Evolutionary conservation across 2,329 filamentous ascomycete species (phyloP).

Genomic region (Gnomoniopsis smithogilvyi): DNA sequence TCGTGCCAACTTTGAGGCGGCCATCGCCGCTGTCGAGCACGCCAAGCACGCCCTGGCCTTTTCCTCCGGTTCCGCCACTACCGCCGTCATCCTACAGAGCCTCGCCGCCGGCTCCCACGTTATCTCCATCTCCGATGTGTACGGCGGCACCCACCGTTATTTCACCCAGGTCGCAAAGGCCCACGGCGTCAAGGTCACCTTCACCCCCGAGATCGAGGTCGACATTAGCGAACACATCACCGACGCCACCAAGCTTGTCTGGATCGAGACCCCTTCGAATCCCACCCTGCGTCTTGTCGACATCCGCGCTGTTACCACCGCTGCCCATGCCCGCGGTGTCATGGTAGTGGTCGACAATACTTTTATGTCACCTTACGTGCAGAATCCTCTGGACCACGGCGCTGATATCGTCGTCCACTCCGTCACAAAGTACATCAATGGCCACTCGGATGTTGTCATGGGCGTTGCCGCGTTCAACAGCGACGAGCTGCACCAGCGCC

Average conservation of each 20-base stretch:
- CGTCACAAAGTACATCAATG: conserved; percentile 99
- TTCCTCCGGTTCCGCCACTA: conserved; percentile 89
- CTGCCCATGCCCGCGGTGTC: conserved; percentile 84
- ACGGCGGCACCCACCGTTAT: conserved; percentile 96
- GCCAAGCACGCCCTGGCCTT: conserved; percentile 92
- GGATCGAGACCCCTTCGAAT: conserved; percentile 96
- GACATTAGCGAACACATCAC: conserved; percentile 84
- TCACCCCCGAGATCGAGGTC: conserved; percentile 87
- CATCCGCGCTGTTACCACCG: conserved; percentile 77
- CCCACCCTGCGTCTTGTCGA: conserved; percentile 91
- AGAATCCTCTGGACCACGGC: conserved; percentile 92
- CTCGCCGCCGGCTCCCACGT: conserved; percentile 89
- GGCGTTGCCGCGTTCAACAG: conserved; percentile 94
- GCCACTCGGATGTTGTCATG: conserved; percentile 96
- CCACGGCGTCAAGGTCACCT: conserved; percentile 91
- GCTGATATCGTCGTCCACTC: conserved; percentile 96
- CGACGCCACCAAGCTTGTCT: conserved; percentile 86
- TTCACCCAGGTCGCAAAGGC: conserved; percentile 97
- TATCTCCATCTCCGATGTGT: conserved; percentile 94
- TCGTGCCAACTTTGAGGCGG: conserved; percentile 87
- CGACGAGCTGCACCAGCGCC: conserved; percentile 68
- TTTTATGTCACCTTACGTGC: conserved; percentile 92
- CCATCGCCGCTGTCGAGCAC: conserved; percentile 88
- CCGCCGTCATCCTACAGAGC: conserved; percentile 88
- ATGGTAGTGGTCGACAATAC: conserved; percentile 99